These are phyloP conservation scores for Lanmaoa rubissima DNA, from an alignment of 768 basidiomycete genomes.

Conservation along the genomic window DNA sequence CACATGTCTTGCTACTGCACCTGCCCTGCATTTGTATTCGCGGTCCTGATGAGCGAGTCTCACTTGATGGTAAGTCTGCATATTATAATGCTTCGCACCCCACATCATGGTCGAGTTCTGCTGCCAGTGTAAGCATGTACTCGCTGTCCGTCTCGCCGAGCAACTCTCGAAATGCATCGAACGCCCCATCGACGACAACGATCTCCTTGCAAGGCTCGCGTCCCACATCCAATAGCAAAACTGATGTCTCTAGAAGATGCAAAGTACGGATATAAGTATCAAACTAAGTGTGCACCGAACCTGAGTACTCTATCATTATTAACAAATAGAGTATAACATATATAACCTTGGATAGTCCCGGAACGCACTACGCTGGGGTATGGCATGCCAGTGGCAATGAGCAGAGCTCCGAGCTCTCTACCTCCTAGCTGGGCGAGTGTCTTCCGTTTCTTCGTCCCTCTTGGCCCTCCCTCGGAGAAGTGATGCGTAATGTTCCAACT, in stretches of 20 bases:
- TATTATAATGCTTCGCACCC: not conserved
- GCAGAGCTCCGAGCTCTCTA: constrained; percentile 8
- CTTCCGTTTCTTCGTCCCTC: constrained; percentile 29
- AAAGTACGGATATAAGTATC: constrained; percentile 14
- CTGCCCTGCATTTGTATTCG: constrained; percentile 70
- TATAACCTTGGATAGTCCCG: constrained; percentile 1
- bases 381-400: not conserved
- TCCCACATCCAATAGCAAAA: constrained; percentile 14
- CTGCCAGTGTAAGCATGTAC: constrained; percentile 73
- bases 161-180: constrained; percentile 51
- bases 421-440: not conserved
- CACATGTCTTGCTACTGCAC: constrained; percentile 59
- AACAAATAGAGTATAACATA: constrained; percentile 30
- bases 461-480: constrained; percentile 57
- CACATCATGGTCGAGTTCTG: constrained; percentile 2
- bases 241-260: not conserved
- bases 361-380: constrained; percentile 8
- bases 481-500: constrained; percentile 57
- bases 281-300: constrained; percentile 8
- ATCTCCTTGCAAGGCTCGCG: constrained; percentile 39
- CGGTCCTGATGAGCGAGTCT: constrained; percentile 56
- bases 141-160: constrained; percentile 62
- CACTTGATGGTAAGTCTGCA: constrained; percentile 57
- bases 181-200: constrained; percentile 44
- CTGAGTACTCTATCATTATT: constrained; percentile 20